phyloP scores from a whole-genome alignment of 352 stramenopile species.

The Globisporangium canariense region DNA sequence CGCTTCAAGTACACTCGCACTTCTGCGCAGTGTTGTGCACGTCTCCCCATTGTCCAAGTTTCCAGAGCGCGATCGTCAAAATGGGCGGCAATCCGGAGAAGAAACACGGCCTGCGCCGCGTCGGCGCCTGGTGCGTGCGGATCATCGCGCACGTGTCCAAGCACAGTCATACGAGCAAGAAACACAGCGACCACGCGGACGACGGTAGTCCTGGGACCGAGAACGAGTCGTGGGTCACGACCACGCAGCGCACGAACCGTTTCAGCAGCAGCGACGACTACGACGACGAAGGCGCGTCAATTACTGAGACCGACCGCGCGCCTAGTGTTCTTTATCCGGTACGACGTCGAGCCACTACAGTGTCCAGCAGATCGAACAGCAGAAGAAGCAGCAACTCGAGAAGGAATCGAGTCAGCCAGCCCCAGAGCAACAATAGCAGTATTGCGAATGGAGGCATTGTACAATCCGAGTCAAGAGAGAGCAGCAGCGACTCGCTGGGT shows the following conservation, averaged over 20 bases:
- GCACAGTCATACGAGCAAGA: background rate
- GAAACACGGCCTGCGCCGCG: slow-evolving; percentile 3
- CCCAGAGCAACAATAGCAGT: background rate
- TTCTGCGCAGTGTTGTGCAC: too few relatives aligned
- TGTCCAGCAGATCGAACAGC: background rate
- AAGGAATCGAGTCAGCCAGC: background rate
- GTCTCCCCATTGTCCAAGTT: slow-evolving; percentile 13
- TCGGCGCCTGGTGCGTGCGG: slow-evolving; percentile 15
- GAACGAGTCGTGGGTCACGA: slow-evolving; percentile 14
- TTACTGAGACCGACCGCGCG: background rate
- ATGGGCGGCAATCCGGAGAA: background rate
- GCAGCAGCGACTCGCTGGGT: background rate
- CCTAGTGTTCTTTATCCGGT: background rate
- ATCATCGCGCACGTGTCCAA: slow-evolving; percentile 8
- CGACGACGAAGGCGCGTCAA: background rate
- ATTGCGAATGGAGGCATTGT: background rate
- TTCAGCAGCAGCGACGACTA: slow-evolving; percentile 7
- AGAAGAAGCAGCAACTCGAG: background rate
- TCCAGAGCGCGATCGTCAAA: background rate
- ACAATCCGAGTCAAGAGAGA: background rate
- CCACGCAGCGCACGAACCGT: background rate
- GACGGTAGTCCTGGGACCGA: slow-evolving; percentile 5
- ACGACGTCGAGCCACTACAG: background rate
- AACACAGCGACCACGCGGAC: background rate
- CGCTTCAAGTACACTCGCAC: too few relatives aligned